These are phyloP conservation scores for Yamadazyma olivae DNA, from an alignment of 805 yeast genomes.

Conservation along the genomic window DNA sequence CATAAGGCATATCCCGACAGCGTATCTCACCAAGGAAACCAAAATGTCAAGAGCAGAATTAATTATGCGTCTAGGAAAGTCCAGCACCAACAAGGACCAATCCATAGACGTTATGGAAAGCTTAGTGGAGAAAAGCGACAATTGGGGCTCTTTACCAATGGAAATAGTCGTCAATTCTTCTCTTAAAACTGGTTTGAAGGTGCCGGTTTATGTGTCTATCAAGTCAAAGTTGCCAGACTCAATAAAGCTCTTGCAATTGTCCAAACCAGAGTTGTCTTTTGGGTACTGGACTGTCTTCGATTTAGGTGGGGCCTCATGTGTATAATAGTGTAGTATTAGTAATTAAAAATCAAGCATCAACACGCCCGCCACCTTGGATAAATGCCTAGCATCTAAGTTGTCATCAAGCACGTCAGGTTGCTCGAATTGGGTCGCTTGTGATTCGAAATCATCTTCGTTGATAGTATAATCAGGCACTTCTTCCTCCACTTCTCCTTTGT, in stretches of 20 bases:
- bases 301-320: not conserved
- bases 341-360: conserved; percentile 48
- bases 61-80: conserved; percentile 18
- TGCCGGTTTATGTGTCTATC: conserved; percentile 31
- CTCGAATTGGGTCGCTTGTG: conserved; percentile 6
- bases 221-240: conserved; percentile 22
- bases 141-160: conserved; percentile 37
- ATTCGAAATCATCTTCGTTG: conserved; percentile 11
- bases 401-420: conserved; percentile 14
- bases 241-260: conserved; percentile 13
- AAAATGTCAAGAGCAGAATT: conserved; percentile 29
- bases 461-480: conserved; percentile 15
- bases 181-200: conserved; percentile 7
- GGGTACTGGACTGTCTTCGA: conserved; percentile 26
- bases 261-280: conserved; percentile 16
- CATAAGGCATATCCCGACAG: conserved; percentile 34
- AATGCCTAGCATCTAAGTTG: conserved; percentile 51
- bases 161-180: conserved; percentile 13
- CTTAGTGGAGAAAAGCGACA: conserved; percentile 21
- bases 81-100: conserved; percentile 9
- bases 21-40: conserved; percentile 26
- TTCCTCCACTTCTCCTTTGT: conserved; percentile 12
- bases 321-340: not conserved
- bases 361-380: conserved; percentile 55
- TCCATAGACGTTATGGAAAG: conserved; percentile 15